phyloP scores from a whole-genome alignment of 495 filamentous ascomycete genomes.

The Echria macrotheca region DNA sequence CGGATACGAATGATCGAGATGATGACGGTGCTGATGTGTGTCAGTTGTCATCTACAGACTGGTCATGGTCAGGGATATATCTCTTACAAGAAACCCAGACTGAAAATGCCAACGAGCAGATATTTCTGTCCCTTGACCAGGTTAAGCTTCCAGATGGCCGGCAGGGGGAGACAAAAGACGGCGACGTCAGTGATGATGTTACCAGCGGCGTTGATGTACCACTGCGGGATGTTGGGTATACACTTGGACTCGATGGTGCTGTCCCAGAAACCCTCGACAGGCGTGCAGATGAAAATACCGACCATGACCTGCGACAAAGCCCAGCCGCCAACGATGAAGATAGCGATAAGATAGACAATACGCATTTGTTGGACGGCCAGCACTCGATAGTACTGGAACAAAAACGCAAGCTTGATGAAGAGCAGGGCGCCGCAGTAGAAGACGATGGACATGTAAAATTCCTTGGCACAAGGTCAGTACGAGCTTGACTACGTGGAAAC shows the following conservation, averaged over 20 bases:
- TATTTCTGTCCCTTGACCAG: conserved; percentile 31
- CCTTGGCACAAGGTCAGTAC: conserved; percentile 8
- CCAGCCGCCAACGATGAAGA: conserved; percentile 29
- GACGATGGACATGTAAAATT: conserved; percentile 32
- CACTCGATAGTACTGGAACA: conserved; percentile 33
- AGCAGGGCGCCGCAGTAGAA: conserved; percentile 26
- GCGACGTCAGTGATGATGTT: conserved; percentile 37
- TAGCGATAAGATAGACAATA: conserved; percentile 19
- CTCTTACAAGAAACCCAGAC: conserved; percentile 33
- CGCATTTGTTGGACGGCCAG: conserved; percentile 25
- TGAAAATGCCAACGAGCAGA: conserved; percentile 32
- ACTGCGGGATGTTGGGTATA: conserved; percentile 25
- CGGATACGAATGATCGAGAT: conserved; percentile 47
- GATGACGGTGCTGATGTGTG: conserved; percentile 35
- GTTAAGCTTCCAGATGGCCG: conserved; percentile 32
- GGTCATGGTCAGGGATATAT: not conserved
- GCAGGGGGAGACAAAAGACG: conserved; percentile 31
- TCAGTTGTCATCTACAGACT: too few species aligned
- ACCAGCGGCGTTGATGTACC: conserved; percentile 33
- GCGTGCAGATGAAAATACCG: conserved; percentile 27
- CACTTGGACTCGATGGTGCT: conserved; percentile 14
- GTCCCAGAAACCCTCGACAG: conserved; percentile 29
- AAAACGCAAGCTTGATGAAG: conserved; percentile 28
- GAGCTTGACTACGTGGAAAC: not conserved
- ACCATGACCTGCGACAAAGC: conserved; percentile 22